Evolutionary conservation across 2,329 filamentous ascomycete genomes (phyloP).

Genomic region (Podosphaera fusca): DNA sequence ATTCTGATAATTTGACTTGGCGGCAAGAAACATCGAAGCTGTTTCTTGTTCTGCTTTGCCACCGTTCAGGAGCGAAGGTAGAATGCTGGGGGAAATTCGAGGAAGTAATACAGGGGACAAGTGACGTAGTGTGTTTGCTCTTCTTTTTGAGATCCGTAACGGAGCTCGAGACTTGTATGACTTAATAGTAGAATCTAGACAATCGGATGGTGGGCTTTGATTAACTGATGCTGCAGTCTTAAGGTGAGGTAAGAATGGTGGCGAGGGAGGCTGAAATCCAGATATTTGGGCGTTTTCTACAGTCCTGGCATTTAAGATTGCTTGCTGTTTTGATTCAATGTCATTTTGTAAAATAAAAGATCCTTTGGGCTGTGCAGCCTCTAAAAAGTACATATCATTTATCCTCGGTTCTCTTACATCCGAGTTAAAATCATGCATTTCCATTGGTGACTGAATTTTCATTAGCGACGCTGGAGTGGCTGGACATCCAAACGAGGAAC

Average conservation of each 20-base stretch:
- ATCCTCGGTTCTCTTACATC: slow-evolving; percentile 29
- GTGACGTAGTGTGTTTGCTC: slow-evolving; percentile 49
- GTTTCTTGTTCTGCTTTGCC: slow-evolving; percentile 32
- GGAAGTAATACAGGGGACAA: slow-evolving; percentile 70
- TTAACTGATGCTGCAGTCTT: slow-evolving; percentile 16
- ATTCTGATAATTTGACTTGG: slow-evolving; percentile 96
- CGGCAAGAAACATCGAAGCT: slow-evolving; percentile 55
- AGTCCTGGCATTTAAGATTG: slow-evolving; percentile 30
- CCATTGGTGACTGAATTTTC: slow-evolving; percentile 27
- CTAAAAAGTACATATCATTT: slow-evolving; percentile 49
- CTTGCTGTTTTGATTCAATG: slow-evolving; percentile 25
- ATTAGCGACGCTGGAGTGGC: slow-evolving; percentile 79
- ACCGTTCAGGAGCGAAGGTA: slow-evolving; percentile 54
- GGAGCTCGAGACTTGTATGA: slow-evolving; percentile 27
- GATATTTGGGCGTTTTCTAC: slow-evolving; percentile 3
- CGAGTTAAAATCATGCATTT: slow-evolving; percentile 17
- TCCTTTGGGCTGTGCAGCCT: slow-evolving; percentile 33
- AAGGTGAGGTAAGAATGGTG: slow-evolving; percentile 18
- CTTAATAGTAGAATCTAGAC: slow-evolving; percentile 25
- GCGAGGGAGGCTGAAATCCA: slow-evolving; percentile 17
- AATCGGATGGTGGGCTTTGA: slow-evolving; percentile 28
- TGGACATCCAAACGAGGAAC: slow-evolving; percentile 24
- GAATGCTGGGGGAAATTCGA: slow-evolving; percentile 83
- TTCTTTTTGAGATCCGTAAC: slow-evolving; percentile 40
- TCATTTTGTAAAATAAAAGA: slow-evolving; percentile 27